Conservation (phyloP, 345 rosid species). For the Euphorbia tirucalli region DNA sequence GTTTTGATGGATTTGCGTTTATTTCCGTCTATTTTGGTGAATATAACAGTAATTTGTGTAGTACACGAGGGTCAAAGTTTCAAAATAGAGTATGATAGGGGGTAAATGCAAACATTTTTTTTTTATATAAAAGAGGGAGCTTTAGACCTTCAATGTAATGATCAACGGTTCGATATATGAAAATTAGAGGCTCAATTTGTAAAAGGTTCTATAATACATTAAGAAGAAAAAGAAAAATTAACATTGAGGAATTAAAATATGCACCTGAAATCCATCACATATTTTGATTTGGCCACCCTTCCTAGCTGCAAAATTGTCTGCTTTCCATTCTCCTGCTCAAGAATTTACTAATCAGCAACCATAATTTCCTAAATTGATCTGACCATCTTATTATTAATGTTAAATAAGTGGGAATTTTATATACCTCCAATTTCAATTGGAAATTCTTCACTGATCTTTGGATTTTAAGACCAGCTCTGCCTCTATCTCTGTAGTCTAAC, state of each 20-base stretch:
- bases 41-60: no score
- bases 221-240: neutral
- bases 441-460: constrained; percentile 85
- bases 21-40: no score
- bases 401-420: neutral
- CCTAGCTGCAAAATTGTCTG: constrained; percentile 90
- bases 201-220: no score
- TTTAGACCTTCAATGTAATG: no score
- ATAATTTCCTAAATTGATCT: neutral
- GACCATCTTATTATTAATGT: neutral
- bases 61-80: no score
- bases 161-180: no score
- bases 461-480: constrained; percentile 68
- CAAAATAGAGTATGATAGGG: no score
- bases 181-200: no score
- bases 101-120: no score
- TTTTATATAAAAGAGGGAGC: no score
- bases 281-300: constrained; percentile 65
- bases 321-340: constrained; percentile 51
- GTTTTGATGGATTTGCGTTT: no score
- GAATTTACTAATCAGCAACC: neutral
- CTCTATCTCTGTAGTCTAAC: constrained; percentile 77
- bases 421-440: constrained; percentile 76
- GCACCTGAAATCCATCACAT: constrained; percentile 84
- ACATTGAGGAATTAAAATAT: neutral